Conservation (phyloP, 202 grass and related monocot species). For the Carex arenaria region DNA sequence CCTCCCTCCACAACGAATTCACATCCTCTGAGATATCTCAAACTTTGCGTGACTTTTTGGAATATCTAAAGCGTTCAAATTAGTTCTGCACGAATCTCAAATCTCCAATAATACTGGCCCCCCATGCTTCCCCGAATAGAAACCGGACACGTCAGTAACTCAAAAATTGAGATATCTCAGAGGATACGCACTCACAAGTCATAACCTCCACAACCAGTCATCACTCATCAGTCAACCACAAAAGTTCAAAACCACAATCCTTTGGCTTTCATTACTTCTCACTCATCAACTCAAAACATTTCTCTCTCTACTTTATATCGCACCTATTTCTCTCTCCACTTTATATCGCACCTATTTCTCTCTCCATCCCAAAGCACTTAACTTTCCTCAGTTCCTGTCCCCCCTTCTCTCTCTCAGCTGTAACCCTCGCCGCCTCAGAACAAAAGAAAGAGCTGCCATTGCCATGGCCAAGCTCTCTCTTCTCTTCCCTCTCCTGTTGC, state of each 20-base stretch:
- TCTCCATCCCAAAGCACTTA: not conserved
- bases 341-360: constrained; percentile 9
- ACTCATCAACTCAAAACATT: not conserved
- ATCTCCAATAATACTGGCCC: too few relatives aligned
- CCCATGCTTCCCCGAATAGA: too few relatives aligned
- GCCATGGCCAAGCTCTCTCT: constrained; percentile 27
- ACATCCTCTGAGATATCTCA: too few relatives aligned
- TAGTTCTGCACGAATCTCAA: too few relatives aligned
- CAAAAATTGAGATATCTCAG: too few relatives aligned
- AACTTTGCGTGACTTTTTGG: too few relatives aligned
- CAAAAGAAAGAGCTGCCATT: constrained; percentile 1
- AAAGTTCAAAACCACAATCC: not conserved
- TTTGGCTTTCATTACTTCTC: not conserved
- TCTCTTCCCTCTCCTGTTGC: constrained; percentile 29
- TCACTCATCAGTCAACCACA: too few relatives aligned
- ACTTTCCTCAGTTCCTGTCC: constrained; percentile 4
- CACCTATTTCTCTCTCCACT: not conserved
- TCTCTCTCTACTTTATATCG: constrained; percentile 8
- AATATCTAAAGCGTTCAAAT: too few relatives aligned
- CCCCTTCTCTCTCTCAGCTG: not conserved
- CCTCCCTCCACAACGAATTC: not conserved
- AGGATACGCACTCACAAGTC: too few relatives aligned
- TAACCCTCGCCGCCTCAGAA: not conserved
- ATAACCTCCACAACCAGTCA: not conserved
- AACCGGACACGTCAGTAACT: too few relatives aligned